Base-by-base conservation (phyloP, 805 yeast species). In the Lachancea quebecensis region DNA sequence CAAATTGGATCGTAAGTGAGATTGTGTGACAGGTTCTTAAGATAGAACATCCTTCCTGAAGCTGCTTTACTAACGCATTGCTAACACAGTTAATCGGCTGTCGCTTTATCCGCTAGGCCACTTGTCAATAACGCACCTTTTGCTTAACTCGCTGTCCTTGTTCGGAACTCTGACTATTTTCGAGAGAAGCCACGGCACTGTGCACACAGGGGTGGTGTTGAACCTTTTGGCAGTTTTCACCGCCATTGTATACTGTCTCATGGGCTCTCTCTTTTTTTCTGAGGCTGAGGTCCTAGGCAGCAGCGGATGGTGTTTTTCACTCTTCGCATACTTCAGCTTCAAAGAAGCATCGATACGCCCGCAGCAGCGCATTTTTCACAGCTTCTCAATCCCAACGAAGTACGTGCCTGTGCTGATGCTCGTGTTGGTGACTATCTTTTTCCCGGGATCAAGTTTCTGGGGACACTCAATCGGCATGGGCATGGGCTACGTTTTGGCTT, bases 111-210 rank as follows among this genome's bases (percentile, higher is more conserved):
- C 89, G 2, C 64, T 87, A 55, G 79, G 78, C 27, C 96, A 88
- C 62, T 55, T 68, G n/a, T 72, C 75, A 17, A 50, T 77, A 17
- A 49, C 80, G 42, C 95, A 87, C 59, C 66, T 88, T 59, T 38
- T 75, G 3, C 64, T 83, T 54, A 87, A 86, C 55, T 46, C 77
- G 8, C 48, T 78, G 33, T 74, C 82, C 1, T 58, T 88, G 38
- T 68, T 75, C 47, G 74, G 82, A 0, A 79, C 85, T 16, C 61
- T 87, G 55, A 69, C 81, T 10, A 69, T 71, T 42, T 88, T 81
- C 62, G 96, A 88, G 68, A 67, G 72, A 45, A 60, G 65, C 17
- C 82, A 86, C 56, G 97, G 96, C 5, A 87, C 97, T 0, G 83
- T 88, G 2, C 78, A 86, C 62, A 84, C 95, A 3, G 96, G 95